Evolutionary conservation across 176 grass and related monocot species (phyloP).

Genomic region (Carex parvula): DNA sequence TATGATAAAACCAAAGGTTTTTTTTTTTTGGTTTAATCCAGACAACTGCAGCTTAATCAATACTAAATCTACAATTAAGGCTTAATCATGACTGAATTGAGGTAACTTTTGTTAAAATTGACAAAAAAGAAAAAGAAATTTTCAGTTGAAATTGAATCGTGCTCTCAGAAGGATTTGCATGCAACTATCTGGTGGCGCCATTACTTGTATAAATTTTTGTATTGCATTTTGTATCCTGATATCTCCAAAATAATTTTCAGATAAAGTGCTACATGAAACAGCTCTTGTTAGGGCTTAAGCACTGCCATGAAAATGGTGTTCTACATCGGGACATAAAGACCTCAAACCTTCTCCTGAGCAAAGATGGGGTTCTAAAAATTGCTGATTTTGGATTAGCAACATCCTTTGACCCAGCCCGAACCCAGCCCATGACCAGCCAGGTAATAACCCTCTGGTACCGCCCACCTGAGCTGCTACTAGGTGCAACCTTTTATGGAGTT

Average conservation of each 20-base stretch:
- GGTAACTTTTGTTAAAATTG: not conserved
- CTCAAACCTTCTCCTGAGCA: conserved; percentile 79
- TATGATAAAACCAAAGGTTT: not conserved
- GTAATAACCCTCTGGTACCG: conserved; percentile 99
- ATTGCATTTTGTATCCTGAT: not conserved
- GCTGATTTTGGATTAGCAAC: conserved; percentile 89
- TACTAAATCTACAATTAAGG: not conserved
- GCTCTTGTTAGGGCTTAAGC: conserved; percentile 67
- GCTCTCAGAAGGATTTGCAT: not conserved
- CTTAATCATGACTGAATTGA: not conserved
- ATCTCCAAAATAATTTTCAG: conserved; percentile 37
- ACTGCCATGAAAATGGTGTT: conserved; percentile 74
- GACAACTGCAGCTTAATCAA: not conserved
- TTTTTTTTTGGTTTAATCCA: not conserved
- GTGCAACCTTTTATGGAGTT: conserved; percentile 67
- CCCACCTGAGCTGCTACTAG: conserved; percentile 84
- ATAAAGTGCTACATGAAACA: conserved; percentile 97
- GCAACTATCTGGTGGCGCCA: not conserved
- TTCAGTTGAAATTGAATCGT: not conserved
- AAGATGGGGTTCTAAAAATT: conserved; percentile 80
- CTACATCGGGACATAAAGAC: conserved; percentile 94
- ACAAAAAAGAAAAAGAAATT: not conserved
- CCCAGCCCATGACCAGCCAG: conserved; percentile 63
- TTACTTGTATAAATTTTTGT: not conserved
- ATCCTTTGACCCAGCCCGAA: conserved; percentile 51